Evolutionary conservation across 768 basidiomycete species (phyloP), one percentile per base, ranked within the genome.

Genomic region (Candolleomyces aberdarensis): DNA sequence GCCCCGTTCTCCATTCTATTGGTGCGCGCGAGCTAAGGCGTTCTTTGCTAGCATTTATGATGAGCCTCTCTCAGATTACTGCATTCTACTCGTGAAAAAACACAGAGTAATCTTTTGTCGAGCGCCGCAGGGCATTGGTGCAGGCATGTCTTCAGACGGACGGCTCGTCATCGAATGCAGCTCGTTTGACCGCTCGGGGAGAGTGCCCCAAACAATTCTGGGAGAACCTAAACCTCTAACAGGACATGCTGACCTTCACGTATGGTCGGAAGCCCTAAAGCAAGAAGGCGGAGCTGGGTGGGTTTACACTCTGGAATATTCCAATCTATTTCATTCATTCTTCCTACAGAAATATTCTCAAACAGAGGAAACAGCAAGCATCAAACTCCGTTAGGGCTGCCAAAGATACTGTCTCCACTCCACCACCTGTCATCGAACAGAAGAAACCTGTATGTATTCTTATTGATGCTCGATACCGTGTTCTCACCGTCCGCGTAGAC

Each of bases 221-320:
- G 86, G 85, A 0, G 73, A 71, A 31, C 88, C 88, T 2, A 71
- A 72, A 57, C 73, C 78, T 2, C 65, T 89, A 4, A 78, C 82
- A 20, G 67, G 64, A 2, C 67, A 83, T 47, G 52, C 60, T 5
- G 74, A 80, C 31, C 65, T 91, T 22, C 65, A 65, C 4, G 70
- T 74, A 53, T 91, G 88, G 89, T 72, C 78, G 17, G 66, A 78
- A 8, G 87, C 85, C n/a, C 71, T 89, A 52, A 79, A 76, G 57
- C 70, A 78, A 49, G 76, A 79, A 41, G 87, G 85, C 40, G 85
- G 86, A 49, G 84, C 77, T 63, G 86, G 86, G 88, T 88, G 68
- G 71, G 84, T 77, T 40, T 48, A 41, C 53, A 36, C 47, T 20
- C 13, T 59, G 48, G 10, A 17, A 17, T 17, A 5, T 61, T 63